Conservation (phyloP, 495 filamentous ascomycete species). For the Stereocaulon alpinum region DNA sequence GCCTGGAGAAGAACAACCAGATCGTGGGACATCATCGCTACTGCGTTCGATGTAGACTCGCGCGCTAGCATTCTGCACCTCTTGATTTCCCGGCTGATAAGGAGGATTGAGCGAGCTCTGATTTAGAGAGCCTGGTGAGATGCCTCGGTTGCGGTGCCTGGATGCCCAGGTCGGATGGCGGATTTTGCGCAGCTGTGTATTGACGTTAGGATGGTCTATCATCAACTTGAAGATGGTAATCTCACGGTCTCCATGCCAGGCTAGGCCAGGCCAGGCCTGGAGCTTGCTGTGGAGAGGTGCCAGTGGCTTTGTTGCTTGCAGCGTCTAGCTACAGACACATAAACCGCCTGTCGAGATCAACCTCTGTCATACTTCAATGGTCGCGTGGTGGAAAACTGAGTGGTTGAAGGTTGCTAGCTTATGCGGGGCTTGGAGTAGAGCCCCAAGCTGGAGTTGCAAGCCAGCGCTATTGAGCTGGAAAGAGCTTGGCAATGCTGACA, state of each 20-base stretch:
- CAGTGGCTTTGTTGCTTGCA: not conserved
- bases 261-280: not conserved
- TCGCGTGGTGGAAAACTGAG: not conserved
- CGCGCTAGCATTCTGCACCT: not conserved
- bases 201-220: not conserved
- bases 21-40: not conserved
- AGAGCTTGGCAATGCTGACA: not conserved
- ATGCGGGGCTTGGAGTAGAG: not conserved
- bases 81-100: not conserved
- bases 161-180: not conserved
- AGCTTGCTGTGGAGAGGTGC: not conserved
- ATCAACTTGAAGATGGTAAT: not conserved
- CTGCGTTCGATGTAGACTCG: not conserved
- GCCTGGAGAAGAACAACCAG: not conserved
- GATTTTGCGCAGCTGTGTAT: not conserved
- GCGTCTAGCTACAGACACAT: not conserved
- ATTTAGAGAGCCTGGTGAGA: not conserved
- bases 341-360: too few species aligned
- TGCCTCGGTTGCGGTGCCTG: conserved; percentile 6
- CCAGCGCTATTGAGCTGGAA: not conserved
- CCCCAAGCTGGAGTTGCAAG: not conserved
- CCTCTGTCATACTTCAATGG: too few species aligned
- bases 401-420: not conserved
- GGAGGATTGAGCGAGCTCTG: not conserved
- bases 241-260: not conserved